These are phyloP conservation scores for Talaromyces ruber DNA, from an alignment of 495 filamentous ascomycete genomes.

Conservation along the genomic window DNA sequence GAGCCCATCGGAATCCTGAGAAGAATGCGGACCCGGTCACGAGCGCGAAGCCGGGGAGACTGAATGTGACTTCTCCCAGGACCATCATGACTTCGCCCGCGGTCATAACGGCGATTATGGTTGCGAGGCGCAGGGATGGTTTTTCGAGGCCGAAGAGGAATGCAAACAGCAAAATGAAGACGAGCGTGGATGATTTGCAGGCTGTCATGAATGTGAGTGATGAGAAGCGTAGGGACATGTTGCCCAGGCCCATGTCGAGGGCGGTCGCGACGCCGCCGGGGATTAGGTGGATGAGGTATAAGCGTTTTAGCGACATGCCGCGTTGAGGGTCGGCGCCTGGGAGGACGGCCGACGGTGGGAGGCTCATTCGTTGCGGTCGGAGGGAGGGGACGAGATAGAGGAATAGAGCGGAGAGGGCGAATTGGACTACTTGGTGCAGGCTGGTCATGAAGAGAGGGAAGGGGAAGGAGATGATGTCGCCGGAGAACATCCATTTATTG, in stretches of 20 bases:
- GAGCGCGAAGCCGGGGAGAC: slow-evolving; percentile 66
- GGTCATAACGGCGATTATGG: slow-evolving; percentile 76
- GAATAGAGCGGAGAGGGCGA: slow-evolving; percentile 61
- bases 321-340: slow-evolving; percentile 36
- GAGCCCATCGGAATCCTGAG: slow-evolving; percentile 78
- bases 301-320: slow-evolving; percentile 62
- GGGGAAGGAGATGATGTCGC: slow-evolving; percentile 59
- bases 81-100: slow-evolving; percentile 87
- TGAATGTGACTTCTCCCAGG: slow-evolving; percentile 69
- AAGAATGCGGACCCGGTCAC: slow-evolving; percentile 74
- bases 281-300: slow-evolving; percentile 69
- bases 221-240: slow-evolving; percentile 77
- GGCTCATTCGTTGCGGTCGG: slow-evolving; percentile 41
- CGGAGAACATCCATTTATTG: slow-evolving; percentile 92
- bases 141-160: slow-evolving; percentile 75
- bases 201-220: slow-evolving; percentile 85
- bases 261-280: slow-evolving; percentile 78
- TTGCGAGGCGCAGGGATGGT: slow-evolving; percentile 65
- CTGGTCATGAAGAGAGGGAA: slow-evolving; percentile 81
- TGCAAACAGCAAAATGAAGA: slow-evolving; percentile 77
- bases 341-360: slow-evolving; percentile 28
- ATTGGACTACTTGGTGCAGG: slow-evolving; percentile 80
- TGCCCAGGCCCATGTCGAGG: slow-evolving; percentile 79
- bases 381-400: slow-evolving; percentile 66
- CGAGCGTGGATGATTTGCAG: slow-evolving; percentile 82